Evolutionary conservation across 129 eudicot species (phyloP), one percentile per base, ranked within the genome.

Genomic region (Pseudognaphalium luteoalbum): DNA sequence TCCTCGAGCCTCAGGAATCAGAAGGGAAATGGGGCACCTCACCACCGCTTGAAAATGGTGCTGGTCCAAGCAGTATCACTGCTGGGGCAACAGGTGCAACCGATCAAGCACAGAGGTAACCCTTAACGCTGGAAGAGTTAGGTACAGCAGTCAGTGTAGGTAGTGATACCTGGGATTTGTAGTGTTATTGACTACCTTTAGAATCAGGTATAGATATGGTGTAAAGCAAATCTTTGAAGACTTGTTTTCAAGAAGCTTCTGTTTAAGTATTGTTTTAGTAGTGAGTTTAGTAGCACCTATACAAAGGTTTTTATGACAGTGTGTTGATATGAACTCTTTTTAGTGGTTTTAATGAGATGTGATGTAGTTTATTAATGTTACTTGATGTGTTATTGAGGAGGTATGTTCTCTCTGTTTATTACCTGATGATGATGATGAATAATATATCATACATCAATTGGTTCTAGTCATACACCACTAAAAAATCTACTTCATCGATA

Each of bases 11-110:
- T 7, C 85, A 81, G 15, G 97, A 92, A 73, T 82, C 97, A 47
- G 96, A 92, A 78, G 97, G 91, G 74, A 90, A 92, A 81, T 92
- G 97, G 97, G 97, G 97, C 33, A 87, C 89, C 32, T 72, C 87
- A 20, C 96, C 97, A 25, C 92, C 97, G 4, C 22, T 56, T 50
- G 97, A 91, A 76, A 91, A 89, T 68, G 95, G 90, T 41, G 90
- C 87, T 14, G 97, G 96, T 0, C 88, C 90, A 21, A 91, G 96
- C 73, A 74, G 84, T 78, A 72, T 79, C 34, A 74, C 89, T 7
- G 47, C 91, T 7, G 91, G 82, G 64, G 86, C 90, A 52, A 66
- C 95, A 33, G 84, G 81, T 61, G 54, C 91, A 57, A 80, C 79
- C 1, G 94, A 91, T 54, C 95, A 88, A 73, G 77, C 88, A 59